A percentile compares a stretch with the other conserved stretches of the same genome.
phyloP scores from a whole-genome alignment of 306 rosid species.

The Boehmeria nivea region DNA sequence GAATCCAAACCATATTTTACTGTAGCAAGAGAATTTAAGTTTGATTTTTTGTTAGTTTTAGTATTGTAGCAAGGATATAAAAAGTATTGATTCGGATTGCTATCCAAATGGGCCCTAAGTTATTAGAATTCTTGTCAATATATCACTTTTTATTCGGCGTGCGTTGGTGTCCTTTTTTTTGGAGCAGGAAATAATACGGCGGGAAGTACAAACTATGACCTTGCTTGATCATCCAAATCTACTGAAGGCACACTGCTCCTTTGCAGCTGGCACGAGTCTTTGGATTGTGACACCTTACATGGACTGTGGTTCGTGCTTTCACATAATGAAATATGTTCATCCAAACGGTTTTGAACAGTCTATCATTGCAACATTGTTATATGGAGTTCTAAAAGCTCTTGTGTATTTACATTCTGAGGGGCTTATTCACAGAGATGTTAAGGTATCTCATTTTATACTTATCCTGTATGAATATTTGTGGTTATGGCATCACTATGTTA shows the following conservation, averaged over 20 bases:
- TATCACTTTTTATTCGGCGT: neutral
- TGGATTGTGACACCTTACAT: constrained; percentile 99
- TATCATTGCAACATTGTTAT: constrained; percentile 66
- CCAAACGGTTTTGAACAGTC: constrained; percentile 84
- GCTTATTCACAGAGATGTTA: constrained; percentile 87
- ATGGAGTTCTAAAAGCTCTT: constrained; percentile 77
- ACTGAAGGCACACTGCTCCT: constrained; percentile 81
- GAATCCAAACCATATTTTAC: no score
- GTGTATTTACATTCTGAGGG: constrained; percentile 87
- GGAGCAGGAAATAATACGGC: constrained; percentile 67
- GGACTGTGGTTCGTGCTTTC: constrained; percentile 93
- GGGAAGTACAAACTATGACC: constrained; percentile 88
- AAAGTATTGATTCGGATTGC: no score
- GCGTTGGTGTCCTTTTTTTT: neutral
- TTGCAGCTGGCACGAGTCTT: constrained; percentile 66
- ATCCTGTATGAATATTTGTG: no score
- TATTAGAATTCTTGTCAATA: neutral
- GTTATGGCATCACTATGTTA: no score
- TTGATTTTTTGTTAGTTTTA: no score
- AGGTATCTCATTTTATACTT: constrained; percentile 40
- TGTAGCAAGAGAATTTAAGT: no score
- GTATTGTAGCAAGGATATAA: no score
- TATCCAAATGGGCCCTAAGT: no score
- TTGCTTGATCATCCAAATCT: constrained; percentile 80
- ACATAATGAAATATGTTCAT: constrained; percentile 76